These are phyloP conservation scores for Colletotrichum horii DNA, from an alignment of 2,329 filamentous ascomycete genomes.

Conservation along the genomic window DNA sequence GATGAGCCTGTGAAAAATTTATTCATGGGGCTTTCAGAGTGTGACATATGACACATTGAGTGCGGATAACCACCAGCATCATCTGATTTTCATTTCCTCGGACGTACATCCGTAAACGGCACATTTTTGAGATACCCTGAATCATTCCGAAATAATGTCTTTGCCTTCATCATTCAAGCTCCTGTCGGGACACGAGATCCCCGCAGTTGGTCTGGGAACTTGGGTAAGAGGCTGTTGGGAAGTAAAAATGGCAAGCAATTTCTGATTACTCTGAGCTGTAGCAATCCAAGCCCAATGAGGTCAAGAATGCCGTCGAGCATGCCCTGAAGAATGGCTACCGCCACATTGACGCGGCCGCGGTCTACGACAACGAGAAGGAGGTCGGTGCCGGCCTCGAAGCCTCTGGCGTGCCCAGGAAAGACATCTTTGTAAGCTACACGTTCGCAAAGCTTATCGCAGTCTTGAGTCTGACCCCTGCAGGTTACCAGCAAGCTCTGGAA, in stretches of 20 bases:
- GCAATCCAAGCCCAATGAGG: conserved; percentile 55
- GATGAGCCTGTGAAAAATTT: not conserved
- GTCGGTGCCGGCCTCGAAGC: conserved; percentile 55
- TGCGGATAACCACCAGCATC: not conserved
- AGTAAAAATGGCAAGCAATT: no score
- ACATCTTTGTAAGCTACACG: conserved; percentile 44
- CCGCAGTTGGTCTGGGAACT: conserved; percentile 36
- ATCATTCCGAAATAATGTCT: conserved; percentile 23
- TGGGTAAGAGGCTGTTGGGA: conserved; percentile 28
- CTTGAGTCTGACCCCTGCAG: not conserved
- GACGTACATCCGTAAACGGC: not conserved
- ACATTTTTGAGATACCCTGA: not conserved
- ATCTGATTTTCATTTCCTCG: not conserved
- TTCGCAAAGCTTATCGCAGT: not conserved
- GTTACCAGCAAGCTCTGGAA: conserved; percentile 38
- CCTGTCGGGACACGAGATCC: conserved; percentile 35
- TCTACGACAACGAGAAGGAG: conserved; percentile 67
- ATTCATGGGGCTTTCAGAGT: not conserved
- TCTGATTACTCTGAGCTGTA: not conserved
- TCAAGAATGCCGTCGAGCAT: conserved; percentile 57
- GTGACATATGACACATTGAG: not conserved
- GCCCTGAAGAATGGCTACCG: conserved; percentile 63
- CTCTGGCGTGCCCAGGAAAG: conserved; percentile 49
- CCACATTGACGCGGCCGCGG: conserved; percentile 65
- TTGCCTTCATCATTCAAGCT: conserved; percentile 31